phyloP scores from a whole-genome alignment of 2,329 filamentous ascomycete genomes.

The Verticillium klebahnii region DNA sequence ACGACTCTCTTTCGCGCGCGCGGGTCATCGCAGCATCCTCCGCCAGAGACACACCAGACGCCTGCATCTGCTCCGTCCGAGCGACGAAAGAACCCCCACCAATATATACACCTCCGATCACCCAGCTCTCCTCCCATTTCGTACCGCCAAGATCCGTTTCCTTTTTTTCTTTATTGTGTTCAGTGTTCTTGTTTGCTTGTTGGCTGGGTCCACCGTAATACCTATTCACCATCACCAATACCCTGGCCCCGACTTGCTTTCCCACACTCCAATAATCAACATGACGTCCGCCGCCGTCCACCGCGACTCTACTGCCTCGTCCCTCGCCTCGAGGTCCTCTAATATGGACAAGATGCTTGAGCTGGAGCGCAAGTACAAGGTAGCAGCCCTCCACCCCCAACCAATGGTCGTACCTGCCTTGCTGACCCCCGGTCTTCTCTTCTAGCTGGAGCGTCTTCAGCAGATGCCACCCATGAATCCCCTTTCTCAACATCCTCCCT shows the following conservation, averaged over 20 bases:
- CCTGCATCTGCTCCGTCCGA: not conserved
- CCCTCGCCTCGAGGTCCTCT: slow-evolving; percentile 20
- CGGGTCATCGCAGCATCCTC: not conserved
- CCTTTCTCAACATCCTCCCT: slow-evolving; percentile 7
- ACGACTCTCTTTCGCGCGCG: not conserved
- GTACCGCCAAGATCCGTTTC: not conserved
- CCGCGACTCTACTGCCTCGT: slow-evolving; percentile 1
- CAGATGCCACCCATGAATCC: slow-evolving; percentile 1
- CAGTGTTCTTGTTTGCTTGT: not conserved
- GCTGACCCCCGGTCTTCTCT: slow-evolving; percentile 5
- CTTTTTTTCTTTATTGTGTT: not conserved
- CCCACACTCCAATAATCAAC: not conserved
- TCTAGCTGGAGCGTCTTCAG: slow-evolving; percentile 14
- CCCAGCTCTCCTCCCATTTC: not conserved
- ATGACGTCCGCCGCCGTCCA: slow-evolving; percentile 6
- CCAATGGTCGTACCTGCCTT: not conserved
- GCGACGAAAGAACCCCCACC: not conserved
- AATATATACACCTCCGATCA: not conserved
- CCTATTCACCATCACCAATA: not conserved
- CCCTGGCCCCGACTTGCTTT: not conserved
- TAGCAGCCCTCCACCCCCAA: slow-evolving; percentile 26
- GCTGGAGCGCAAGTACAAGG: slow-evolving; percentile 54
- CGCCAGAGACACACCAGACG: not conserved
- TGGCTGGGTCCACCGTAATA: not conserved
- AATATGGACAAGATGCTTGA: slow-evolving; percentile 57